A percentile compares a stretch with the other conserved stretches of the same genome.
These are phyloP conservation scores for Colletotrichum sp. DNA, from an alignment of 2,329 filamentous ascomycete species.

Conservation along the genomic window DNA sequence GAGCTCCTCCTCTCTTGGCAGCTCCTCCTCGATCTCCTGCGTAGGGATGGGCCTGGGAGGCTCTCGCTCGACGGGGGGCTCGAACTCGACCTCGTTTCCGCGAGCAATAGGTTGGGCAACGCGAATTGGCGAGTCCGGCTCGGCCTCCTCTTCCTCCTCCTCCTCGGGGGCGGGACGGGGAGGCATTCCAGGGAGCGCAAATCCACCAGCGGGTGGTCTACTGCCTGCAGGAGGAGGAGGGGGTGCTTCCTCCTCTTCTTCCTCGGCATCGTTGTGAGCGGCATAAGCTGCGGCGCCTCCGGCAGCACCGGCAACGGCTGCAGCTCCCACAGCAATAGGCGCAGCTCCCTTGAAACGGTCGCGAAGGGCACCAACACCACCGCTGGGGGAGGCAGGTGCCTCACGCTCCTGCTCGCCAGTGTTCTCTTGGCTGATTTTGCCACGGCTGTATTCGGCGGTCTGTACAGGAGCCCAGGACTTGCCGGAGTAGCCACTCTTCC, in stretches of 20 bases:
- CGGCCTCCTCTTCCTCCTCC: conserved; percentile 61
- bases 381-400: conserved; percentile 58
- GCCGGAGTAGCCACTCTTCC: conserved; percentile 90
- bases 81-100: conserved; percentile 55
- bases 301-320: conserved; percentile 42
- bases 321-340: conserved; percentile 63
- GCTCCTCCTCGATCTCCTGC: conserved; percentile 63
- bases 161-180: conserved; percentile 60
- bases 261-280: conserved; percentile 26
- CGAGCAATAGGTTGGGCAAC: conserved; percentile 85
- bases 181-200: conserved; percentile 80
- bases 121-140: conserved; percentile 77
- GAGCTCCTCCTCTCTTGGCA: conserved; percentile 68
- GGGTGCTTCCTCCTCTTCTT: conserved; percentile 51
- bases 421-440: conserved; percentile 59
- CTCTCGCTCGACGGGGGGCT: conserved; percentile 54
- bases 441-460: conserved; percentile 72
- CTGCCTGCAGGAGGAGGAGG: conserved; percentile 57
- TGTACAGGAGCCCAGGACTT: conserved; percentile 90
- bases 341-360: conserved; percentile 83
- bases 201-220: conserved; percentile 66
- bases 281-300: conserved; percentile 39
- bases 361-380: conserved; percentile 74
- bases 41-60: conserved; percentile 66
- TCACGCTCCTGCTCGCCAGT: conserved; percentile 60